phyloP scores from a whole-genome alignment of 305 asterid species.

The Galium porrigens region DNA sequence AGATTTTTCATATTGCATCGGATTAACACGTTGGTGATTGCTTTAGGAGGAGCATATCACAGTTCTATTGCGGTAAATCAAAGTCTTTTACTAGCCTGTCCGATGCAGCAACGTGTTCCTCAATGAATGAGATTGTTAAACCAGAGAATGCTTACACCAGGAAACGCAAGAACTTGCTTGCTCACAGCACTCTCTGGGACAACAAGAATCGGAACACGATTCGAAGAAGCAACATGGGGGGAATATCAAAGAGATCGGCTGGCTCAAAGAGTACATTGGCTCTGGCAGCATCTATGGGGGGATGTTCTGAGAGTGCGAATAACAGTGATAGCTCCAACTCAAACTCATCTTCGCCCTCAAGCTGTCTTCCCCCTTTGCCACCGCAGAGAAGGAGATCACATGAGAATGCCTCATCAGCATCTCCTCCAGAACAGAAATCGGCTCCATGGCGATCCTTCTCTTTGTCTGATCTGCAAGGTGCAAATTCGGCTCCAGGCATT shows the following conservation, averaged over 20 bases:
- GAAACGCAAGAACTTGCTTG: constrained; percentile 40
- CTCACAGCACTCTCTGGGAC: constrained; percentile 35
- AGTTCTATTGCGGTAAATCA: constrained; percentile 47
- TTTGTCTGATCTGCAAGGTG: constrained; percentile 28
- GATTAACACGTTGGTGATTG: not conserved
- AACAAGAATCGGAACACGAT: constrained; percentile 32
- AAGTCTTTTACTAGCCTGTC: constrained; percentile 60
- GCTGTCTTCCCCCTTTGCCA: constrained; percentile 63
- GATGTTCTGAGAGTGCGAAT: constrained; percentile 30
- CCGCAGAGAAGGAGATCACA: constrained; percentile 35
- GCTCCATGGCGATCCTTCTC: constrained; percentile 20
- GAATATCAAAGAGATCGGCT: constrained; percentile 44
- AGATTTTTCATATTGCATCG: not conserved
- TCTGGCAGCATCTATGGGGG: constrained; percentile 37
- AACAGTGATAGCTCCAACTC: constrained; percentile 40
- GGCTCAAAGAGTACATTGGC: constrained; percentile 43
- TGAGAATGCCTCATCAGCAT: constrained; percentile 12
- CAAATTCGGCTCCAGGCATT: constrained; percentile 15
- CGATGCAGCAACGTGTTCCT: constrained; percentile 42
- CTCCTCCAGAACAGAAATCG: constrained; percentile 14
- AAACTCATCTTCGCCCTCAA: constrained; percentile 33
- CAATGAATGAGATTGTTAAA: constrained; percentile 52
- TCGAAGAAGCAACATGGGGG: constrained; percentile 27
- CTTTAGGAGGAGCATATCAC: constrained; percentile 63
- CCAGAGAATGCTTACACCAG: constrained; percentile 60